A percentile compares a stretch with the other conserved stretches of the same genome.
These are phyloP conservation scores for Melanopsichium pennsylvanicum DNA, from an alignment of 1,284 basidiomycete species.

Conservation along the genomic window DNA sequence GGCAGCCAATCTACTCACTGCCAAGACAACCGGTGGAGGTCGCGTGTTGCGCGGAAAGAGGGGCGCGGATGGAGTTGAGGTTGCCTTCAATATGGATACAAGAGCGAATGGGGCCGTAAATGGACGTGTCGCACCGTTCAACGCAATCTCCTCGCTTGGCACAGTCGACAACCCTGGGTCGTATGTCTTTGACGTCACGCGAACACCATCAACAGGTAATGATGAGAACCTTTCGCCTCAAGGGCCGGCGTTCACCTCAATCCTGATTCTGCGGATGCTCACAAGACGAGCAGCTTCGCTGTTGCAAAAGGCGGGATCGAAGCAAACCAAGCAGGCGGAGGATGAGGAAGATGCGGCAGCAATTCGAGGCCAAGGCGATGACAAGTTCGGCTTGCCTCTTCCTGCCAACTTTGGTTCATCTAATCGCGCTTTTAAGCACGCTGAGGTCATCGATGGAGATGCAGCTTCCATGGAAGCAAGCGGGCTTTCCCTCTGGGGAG, in stretches of 20 bases:
- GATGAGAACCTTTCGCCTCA: constrained; percentile 47
- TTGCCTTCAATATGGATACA: constrained; percentile 16
- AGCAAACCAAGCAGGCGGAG: constrained; percentile 3
- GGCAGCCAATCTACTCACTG: constrained; percentile 14
- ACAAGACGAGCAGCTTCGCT: constrained; percentile 48
- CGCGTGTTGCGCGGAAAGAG: constrained; percentile 24
- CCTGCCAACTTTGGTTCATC: constrained; percentile 41
- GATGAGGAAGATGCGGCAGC: constrained; percentile 27
- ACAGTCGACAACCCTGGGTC: constrained; percentile 57
- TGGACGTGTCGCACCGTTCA: constrained; percentile 10
- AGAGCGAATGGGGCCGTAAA: constrained; percentile 9
- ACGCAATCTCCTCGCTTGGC: constrained; percentile 27
- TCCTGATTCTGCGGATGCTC: constrained; percentile 58
- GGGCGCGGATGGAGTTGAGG: constrained; percentile 23
- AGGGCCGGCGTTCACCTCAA: constrained; percentile 54
- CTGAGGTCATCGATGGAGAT: not conserved
- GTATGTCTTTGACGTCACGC: constrained; percentile 55
- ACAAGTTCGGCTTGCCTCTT: constrained; percentile 58
- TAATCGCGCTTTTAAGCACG: constrained; percentile 14
- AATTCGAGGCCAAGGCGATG: constrained; percentile 43
- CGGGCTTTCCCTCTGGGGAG: not conserved
- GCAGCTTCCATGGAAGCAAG: not conserved
- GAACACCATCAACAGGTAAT: constrained; percentile 56
- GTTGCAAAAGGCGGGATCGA: constrained; percentile 49
- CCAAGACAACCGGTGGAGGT: constrained; percentile 16